Base-by-base conservation (phyloP, 345 rosid species). In the Acer negundo region DNA sequence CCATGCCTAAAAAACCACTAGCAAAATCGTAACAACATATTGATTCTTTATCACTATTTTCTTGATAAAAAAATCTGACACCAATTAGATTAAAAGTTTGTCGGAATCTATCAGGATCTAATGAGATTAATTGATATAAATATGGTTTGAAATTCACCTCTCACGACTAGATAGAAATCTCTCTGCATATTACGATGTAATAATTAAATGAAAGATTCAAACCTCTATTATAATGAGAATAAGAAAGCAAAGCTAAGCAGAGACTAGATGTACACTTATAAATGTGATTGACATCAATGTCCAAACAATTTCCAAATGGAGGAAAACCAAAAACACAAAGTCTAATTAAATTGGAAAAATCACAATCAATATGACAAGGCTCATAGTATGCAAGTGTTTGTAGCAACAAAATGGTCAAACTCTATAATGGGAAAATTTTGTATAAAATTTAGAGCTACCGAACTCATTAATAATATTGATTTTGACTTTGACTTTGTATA, bases 401-500 rank as follows among this genome's bases (percentile, higher is more conserved):
- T 3, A 46, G 10, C 49, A 22, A 67, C 42, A 23, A 22, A 73
- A 10, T 7, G 70, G 58, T 61, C 46, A 77, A 67, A 69, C 6
- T 3, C 61, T n/a, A n/a, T 11, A 3, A 59, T 15, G 24, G n/a
- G 16, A 10, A 2, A 28, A 55, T 0, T 58, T 7, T 22, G 7
- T 9, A 7, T 38, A 76, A 76, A 42, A 69, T 42, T 53, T 51
- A 12, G 8, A 61, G 22, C 47, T 26, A 69, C 69, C 69, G 12
- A 77, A 42, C 26, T 58, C 31, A 26, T 47, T 47, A 1, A 69
- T 28, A 28, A 1, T 62, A 77, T n/a, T n/a, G n/a, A n/a, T n/a
- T n/a, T n/a, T n/a, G n/a, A 31, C 75, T 13, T 70, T 77, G 80
- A 77, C 80, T 77, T 58, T 31, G 61, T 24, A 53, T 13, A 2